phyloP scores from a whole-genome alignment of 1,284 basidiomycete genomes.

The Apiotrichum mycotoxinovorans region DNA sequence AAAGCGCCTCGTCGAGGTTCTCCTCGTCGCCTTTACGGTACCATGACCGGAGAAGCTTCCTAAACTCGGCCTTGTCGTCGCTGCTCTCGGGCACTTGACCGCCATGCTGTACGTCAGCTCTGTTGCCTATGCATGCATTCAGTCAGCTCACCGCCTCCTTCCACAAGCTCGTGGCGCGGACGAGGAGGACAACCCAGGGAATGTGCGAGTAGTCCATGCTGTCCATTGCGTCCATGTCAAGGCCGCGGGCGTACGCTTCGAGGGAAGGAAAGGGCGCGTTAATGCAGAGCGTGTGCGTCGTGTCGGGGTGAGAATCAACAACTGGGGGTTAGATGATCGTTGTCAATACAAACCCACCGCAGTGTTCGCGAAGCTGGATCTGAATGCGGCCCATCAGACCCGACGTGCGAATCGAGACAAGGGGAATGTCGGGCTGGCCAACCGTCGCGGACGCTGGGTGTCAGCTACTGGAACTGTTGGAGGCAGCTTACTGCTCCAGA shows the following conservation, averaged over 20 bases:
- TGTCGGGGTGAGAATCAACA: conserved; percentile 89
- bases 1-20: conserved; percentile 90
- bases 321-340: conserved; percentile 58
- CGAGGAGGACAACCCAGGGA: conserved; percentile 80
- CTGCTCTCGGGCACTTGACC: conserved; percentile 48
- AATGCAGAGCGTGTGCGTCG: conserved; percentile 75
- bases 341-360: conserved; percentile 59
- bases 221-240: conserved; percentile 74
- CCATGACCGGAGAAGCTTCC: conserved; percentile 51
- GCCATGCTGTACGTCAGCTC: conserved; percentile 26
- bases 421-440: conserved; percentile 56
- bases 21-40: conserved; percentile 75
- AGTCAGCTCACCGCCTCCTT: conserved; percentile 51
- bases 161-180: conserved; percentile 78
- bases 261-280: conserved; percentile 83
- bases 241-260: conserved; percentile 63
- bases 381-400: conserved; percentile 86
- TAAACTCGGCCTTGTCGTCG: conserved; percentile 75
- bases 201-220: conserved; percentile 80
- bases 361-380: conserved; percentile 80
- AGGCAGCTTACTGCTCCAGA: conserved; percentile 59
- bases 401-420: conserved; percentile 73
- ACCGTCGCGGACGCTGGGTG: conserved; percentile 29
- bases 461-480: conserved; percentile 8
- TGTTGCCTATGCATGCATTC: no score